phyloP scores from a whole-genome alignment of 139 green algal species.

The Mesotaenium endlicherianum region DNA sequence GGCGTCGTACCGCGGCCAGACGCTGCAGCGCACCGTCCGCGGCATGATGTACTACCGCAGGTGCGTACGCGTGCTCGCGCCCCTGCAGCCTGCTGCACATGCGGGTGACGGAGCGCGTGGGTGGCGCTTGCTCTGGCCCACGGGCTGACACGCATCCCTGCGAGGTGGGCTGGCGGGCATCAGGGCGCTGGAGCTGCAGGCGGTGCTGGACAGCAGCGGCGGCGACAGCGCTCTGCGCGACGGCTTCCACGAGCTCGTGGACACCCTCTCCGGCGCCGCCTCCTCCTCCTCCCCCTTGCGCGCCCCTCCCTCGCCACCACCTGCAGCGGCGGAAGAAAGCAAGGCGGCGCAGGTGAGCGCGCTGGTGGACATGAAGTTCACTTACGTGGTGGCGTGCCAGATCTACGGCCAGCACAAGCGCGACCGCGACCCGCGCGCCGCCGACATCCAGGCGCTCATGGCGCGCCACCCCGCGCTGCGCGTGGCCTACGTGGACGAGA shows the following conservation, averaged over 20 bases:
- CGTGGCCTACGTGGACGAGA: slow-evolving; percentile 53
- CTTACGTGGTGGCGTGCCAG: slow-evolving; percentile 75
- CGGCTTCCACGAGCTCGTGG: no score
- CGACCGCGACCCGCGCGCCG: neutral
- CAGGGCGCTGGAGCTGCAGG: slow-evolving; percentile 63
- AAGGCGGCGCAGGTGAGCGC: neutral
- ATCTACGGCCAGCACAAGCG: slow-evolving; percentile 57
- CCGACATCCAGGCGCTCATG: slow-evolving; percentile 39
- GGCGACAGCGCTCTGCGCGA: no score
- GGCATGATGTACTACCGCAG: slow-evolving; percentile 56
- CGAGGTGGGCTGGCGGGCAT: no score
- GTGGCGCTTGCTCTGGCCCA: no score
- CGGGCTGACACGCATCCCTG: no score
- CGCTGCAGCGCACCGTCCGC: slow-evolving; percentile 73
- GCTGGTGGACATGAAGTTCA: slow-evolving; percentile 72
- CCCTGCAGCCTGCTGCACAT: no score
- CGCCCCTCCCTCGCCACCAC: neutral
- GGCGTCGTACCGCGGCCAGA: slow-evolving; percentile 78
- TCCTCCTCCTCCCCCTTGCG: neutral
- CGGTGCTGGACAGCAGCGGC: slow-evolving; percentile 48
- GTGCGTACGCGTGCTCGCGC: no score
- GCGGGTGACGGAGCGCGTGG: no score
- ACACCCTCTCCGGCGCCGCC: no score
- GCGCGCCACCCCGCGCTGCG: slow-evolving; percentile 23
- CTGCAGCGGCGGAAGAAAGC: neutral